phyloP scores from a whole-genome alignment of 768 basidiomycete species.

The Collybiopsis confluens region DNA sequence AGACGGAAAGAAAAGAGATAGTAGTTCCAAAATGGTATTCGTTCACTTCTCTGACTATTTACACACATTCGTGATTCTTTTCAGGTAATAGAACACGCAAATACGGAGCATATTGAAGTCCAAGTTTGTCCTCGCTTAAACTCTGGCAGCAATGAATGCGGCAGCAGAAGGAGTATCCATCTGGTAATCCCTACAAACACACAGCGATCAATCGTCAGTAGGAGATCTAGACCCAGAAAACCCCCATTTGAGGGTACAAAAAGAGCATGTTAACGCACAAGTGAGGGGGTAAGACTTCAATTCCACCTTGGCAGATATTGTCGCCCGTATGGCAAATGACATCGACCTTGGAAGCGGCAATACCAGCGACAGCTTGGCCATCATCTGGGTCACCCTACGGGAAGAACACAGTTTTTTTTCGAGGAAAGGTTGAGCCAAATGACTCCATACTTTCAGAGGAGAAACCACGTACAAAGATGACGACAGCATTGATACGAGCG shows the following conservation, averaged over 20 bases:
- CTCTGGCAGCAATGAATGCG: neutral
- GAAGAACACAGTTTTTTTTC: no score
- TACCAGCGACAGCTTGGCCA: constrained; percentile 23
- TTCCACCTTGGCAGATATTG: constrained; percentile 25
- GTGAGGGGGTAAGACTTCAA: constrained; percentile 20
- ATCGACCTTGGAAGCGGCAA: constrained; percentile 19
- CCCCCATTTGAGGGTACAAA: neutral
- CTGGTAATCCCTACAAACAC: neutral
- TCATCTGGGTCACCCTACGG: constrained; percentile 29
- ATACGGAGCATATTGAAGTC: no score
- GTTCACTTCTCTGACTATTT: no score
- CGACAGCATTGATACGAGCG: constrained; percentile 24
- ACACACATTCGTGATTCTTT: no score
- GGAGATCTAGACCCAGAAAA: neutral
- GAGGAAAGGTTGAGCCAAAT: no score
- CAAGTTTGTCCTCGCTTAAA: no score
- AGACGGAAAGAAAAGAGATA: no score
- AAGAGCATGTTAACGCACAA: constrained; percentile 10
- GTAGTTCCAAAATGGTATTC: no score
- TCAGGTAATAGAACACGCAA: no score
- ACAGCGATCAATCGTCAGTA: no score
- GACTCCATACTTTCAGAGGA: neutral
- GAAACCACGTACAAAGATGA: constrained; percentile 21
- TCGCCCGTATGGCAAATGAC: constrained; percentile 28
- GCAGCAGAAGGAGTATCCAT: neutral